Conservation (phyloP, 2,329 filamentous ascomycete species). For the Fusarium penzigii region DNA sequence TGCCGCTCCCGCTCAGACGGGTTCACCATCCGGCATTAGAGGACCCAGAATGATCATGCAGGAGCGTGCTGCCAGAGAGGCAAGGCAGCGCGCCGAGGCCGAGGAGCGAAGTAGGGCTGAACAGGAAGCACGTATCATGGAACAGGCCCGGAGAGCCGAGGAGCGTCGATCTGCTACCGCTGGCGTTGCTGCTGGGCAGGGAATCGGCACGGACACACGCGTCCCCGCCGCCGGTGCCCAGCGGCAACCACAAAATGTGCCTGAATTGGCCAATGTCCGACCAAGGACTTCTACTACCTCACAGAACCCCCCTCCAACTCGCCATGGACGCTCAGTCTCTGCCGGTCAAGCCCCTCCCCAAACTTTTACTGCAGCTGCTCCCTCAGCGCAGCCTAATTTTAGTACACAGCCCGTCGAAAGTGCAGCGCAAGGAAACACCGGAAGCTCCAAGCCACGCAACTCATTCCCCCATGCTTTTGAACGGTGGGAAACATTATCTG, state of each 20-base stretch:
- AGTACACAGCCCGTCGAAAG: conserved; percentile 19
- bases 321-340: conserved; percentile 19
- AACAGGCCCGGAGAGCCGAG: conserved; percentile 58
- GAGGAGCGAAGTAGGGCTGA: conserved; percentile 63
- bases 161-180: conserved; percentile 53
- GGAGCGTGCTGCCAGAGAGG: conserved; percentile 76
- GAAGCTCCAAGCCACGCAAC: conserved; percentile 52
- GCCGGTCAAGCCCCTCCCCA: conserved; percentile 21
- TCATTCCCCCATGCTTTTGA: conserved; percentile 97
- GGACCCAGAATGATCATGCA: conserved; percentile 93
- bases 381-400: conserved; percentile 18
- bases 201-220: conserved; percentile 31
- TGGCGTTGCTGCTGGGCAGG: conserved; percentile 44
- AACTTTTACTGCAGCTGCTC: conserved; percentile 19
- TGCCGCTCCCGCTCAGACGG: conserved; percentile 51
- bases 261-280: conserved; percentile 28
- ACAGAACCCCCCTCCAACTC: conserved; percentile 24
- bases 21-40: conserved; percentile 67
- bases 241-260: conserved; percentile 29
- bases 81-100: conserved; percentile 66
- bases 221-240: conserved; percentile 37
- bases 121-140: conserved; percentile 54
- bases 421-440: conserved; percentile 16
- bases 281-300: conserved; percentile 29
- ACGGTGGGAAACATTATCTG: conserved; percentile 93